Base-by-base conservation (phyloP, 768 basidiomycete genomes). In the Trametes villosa region DNA sequence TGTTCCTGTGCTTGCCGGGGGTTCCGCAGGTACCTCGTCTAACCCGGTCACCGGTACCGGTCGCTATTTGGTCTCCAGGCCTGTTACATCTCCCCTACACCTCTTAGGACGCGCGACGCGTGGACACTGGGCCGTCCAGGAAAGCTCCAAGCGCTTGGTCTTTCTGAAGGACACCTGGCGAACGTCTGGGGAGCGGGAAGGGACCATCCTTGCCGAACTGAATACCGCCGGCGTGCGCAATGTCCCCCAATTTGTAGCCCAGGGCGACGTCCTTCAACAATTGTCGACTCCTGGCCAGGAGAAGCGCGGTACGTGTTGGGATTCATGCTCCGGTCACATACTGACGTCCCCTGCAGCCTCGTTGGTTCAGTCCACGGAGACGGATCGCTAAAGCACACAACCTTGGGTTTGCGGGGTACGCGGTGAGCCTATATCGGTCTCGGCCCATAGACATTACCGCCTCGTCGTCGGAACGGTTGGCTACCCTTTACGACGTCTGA, bases 151-250 rank as follows among this genome's bases (percentile, higher is more conserved):
- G 5, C 36, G 18, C 1, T n/a, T 62, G 3, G 50, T 53, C 8
- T 57, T 62, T 18, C 20, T 62, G 18, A 62, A 62, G 56, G 61
- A 62, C 17, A 53, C 50, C 1, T 62, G 60, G 60, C 50, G 50
- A 3, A 5, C 29, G 3, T 24, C 1, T 13, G 8, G 8, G 1
- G 36, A 40, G 6, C 9, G n/a, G 6, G 63, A 64, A 46, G 59
- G 63, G 2, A 18, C 20, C 11, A 29, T 47, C 8, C 8, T 64
- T 8, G 24, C 13, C 1, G 1, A 24, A 3, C 50, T 57, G n/a
- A 11, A 53, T 3, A 26, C n/a, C 6, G 24, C 12, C 8, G 55
- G 40, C 5, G 58, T 64, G 6, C 50, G 53, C 0, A 45, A 53
- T 29, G 34, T 60, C 1, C 54, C 63, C 4, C 2, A 31, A 1